phyloP scores from a whole-genome alignment of 192 early-diverging fungal genomes.

The Cetraspora pellucida region DNA sequence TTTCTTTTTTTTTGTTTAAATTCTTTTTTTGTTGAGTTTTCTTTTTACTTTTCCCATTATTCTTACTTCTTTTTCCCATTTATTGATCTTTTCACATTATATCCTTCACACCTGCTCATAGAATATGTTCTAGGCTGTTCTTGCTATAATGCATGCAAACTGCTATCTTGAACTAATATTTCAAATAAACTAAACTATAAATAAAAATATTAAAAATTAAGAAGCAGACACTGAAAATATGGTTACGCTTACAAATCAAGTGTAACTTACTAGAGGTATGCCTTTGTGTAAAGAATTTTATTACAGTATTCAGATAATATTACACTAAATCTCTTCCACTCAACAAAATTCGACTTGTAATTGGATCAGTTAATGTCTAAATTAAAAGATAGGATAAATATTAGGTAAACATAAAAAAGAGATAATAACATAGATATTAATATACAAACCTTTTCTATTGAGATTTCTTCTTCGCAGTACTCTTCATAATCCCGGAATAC shows the following conservation, averaged over 20 bases:
- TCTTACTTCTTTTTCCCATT: no score
- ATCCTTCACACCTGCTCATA: no score
- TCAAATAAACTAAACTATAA: no score
- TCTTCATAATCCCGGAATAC: slow-evolving; percentile 28
- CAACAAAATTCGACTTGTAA: slow-evolving; percentile 13
- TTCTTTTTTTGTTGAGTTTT: no score
- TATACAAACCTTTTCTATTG: slow-evolving; percentile 31
- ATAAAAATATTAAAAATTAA: neutral
- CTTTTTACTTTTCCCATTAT: no score
- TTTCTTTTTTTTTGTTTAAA: no score
- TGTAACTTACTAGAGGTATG: slow-evolving; percentile 23
- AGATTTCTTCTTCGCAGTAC: slow-evolving; percentile 30
- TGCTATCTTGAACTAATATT: no score
- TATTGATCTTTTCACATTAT: no score
- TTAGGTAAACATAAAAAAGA: slow-evolving; percentile 26
- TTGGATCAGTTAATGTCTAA: slow-evolving; percentile 17
- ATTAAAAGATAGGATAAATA: slow-evolving; percentile 27
- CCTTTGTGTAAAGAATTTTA: slow-evolving; percentile 10
- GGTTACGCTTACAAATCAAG: neutral
- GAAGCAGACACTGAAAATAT: neutral
- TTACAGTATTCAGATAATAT: neutral
- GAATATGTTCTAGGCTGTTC: no score
- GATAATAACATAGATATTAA: slow-evolving; percentile 26
- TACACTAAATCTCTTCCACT: slow-evolving; percentile 11
- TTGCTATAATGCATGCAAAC: no score